Percentiles rank a stretch among this genome's conserved stretches.
Conservation (phyloP, 345 rosid genomes). For the rapeseed (Brassica napus) region DNA sequence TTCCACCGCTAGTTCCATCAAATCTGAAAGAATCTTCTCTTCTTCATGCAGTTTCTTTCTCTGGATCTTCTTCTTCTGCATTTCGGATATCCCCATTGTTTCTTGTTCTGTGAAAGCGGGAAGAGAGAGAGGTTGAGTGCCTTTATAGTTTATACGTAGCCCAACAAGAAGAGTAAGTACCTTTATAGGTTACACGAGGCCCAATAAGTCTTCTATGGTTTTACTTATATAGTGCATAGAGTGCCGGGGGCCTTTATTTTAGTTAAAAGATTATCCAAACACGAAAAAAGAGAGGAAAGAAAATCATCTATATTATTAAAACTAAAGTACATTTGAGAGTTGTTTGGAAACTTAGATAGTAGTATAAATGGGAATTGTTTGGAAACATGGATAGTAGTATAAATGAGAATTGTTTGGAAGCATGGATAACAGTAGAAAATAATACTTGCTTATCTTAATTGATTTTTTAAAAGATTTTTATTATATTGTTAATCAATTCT, state of each 20-base stretch:
- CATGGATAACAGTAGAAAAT: too few species aligned
- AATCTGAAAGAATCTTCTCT: not conserved
- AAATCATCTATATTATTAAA: too few species aligned
- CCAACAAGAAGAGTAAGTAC: not conserved
- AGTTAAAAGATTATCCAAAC: not conserved
- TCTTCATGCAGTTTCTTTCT: not conserved
- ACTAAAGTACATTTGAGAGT: too few species aligned
- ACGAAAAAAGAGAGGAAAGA: not conserved
- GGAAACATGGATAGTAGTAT: too few species aligned
- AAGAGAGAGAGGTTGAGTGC: not conserved
- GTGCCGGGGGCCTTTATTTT: not conserved
- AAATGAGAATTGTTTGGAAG: too few species aligned
- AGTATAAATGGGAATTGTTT: too few species aligned
- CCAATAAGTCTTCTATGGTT: not conserved
- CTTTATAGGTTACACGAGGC: not conserved
- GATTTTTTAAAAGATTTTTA: too few species aligned
- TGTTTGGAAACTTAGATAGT: too few species aligned
- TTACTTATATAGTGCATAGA: not conserved
- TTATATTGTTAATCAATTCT: too few species aligned
- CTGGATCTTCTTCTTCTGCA: not conserved
- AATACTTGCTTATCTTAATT: too few species aligned
- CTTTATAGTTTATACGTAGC: not conserved
- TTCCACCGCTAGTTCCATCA: not conserved
- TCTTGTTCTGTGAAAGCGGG: constrained; percentile 9
- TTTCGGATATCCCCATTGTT: not conserved